phyloP scores from a whole-genome alignment of 78 protist genomes.

The Diacronema lutheri region DNA sequence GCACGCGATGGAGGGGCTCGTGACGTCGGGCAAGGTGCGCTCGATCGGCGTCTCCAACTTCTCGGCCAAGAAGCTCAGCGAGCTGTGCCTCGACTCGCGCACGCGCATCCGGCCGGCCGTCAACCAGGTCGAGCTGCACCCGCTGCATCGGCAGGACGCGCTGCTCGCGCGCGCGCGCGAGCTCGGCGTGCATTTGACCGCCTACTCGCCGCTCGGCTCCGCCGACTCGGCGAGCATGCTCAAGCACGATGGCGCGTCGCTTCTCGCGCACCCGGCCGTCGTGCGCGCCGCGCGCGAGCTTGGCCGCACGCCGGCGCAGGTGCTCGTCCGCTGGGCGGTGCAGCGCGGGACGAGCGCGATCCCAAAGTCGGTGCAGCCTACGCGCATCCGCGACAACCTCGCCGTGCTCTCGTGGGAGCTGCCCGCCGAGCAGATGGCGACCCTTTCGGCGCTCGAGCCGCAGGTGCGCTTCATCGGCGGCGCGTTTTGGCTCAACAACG shows the following conservation, averaged over 20 bases:
- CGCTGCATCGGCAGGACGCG: background rate
- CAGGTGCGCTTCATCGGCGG: background rate
- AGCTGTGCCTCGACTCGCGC: too few relatives aligned
- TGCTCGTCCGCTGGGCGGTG: slow-evolving; percentile 34
- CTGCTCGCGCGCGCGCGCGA: background rate
- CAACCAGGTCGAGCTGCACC: slow-evolving; percentile 64
- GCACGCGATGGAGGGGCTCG: slow-evolving; percentile 54
- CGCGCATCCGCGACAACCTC: slow-evolving; percentile 21
- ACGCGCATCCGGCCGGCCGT: slow-evolving; percentile 47
- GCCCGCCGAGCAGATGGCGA: slow-evolving; percentile 37
- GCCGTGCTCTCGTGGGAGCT: slow-evolving; percentile 46
- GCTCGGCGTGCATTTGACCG: background rate
- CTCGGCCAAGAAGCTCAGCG: slow-evolving; percentile 31
- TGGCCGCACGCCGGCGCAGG: slow-evolving; percentile 40
- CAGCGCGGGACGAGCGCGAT: slow-evolving; percentile 35
- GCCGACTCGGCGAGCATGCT: background rate
- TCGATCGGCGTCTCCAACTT: slow-evolving; percentile 69
- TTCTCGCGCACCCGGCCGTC: background rate
- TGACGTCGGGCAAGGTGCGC: slow-evolving; percentile 17
- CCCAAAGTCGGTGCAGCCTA: slow-evolving; percentile 32
- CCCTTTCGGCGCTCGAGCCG: background rate
- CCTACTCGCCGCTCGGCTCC: slow-evolving; percentile 23
- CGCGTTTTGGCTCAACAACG: background rate
- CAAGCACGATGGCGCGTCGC: background rate
- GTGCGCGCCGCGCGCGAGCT: background rate